phyloP scores from a whole-genome alignment of 345 rosid species.

The Aethionema arabicum region DNA sequence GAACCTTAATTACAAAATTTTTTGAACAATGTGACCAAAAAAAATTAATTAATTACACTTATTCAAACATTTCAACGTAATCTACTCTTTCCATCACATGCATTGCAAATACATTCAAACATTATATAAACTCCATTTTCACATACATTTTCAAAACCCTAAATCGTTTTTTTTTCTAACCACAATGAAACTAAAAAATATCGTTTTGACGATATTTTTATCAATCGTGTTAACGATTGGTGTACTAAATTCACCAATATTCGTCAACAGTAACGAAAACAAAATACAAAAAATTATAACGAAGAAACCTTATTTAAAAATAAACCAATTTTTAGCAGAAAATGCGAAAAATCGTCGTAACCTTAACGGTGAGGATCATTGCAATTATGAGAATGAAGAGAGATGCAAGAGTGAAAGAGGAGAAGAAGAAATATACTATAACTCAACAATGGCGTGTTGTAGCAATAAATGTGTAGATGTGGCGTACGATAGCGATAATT shows the following conservation, averaged over 20 bases:
- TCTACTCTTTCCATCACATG: conserved; percentile 34
- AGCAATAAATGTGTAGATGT: conserved; percentile 68
- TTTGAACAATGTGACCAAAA: conserved; percentile 26
- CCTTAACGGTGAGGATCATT: conserved; percentile 57
- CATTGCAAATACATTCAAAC: not conserved
- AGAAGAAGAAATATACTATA: conserved; percentile 17
- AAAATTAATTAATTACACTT: conserved; percentile 24
- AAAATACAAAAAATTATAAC: conserved; percentile 4
- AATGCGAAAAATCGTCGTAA: conserved; percentile 32
- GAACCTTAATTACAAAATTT: conserved; percentile 11
- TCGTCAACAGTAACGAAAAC: conserved; percentile 17
- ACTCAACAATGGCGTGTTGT: conserved; percentile 55
- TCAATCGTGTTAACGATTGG: conserved; percentile 47
- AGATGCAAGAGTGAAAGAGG: conserved; percentile 39
- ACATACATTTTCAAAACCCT: conserved; percentile 13
- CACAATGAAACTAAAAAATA: conserved; percentile 43
- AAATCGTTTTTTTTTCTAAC: conserved; percentile 15
- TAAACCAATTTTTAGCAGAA: conserved; percentile 57
- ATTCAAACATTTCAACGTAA: conserved; percentile 25
- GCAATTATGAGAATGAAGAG: conserved; percentile 50
- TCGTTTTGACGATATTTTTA: conserved; percentile 47
- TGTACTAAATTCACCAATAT: conserved; percentile 38
- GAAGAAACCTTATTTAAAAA: conserved; percentile 32
- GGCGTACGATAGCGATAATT: conserved; percentile 45
- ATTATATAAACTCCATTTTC: conserved; percentile 23